Percentiles rank a stretch among this genome's conserved stretches.
Conservation (phyloP, 345 rosid genomes). For the Abelmoschus esculentus region DNA sequence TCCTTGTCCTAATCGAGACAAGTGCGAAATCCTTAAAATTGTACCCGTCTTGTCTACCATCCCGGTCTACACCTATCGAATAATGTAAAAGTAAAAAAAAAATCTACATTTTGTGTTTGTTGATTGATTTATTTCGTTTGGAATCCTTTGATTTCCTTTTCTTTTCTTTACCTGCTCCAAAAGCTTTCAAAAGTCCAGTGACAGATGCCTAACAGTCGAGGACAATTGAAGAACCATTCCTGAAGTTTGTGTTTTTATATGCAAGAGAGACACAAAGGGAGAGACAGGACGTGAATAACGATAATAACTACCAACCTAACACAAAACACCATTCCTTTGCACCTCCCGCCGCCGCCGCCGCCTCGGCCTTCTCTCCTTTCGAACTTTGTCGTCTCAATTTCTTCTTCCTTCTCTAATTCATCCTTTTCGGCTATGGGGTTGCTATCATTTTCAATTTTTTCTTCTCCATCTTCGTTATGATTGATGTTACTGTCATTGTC, state of each 20-base stretch:
- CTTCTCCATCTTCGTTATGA: background rate
- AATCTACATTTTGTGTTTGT: too few relatives aligned
- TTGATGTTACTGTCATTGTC: background rate
- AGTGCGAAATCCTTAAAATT: too few relatives aligned
- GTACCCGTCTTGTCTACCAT: too few relatives aligned
- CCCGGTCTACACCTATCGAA: too few relatives aligned
- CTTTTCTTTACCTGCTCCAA: background rate
- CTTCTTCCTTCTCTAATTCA: background rate
- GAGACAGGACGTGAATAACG: conserved; percentile 16
- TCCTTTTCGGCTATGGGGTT: background rate
- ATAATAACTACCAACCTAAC: conserved; percentile 17
- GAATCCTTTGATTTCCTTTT: too few relatives aligned
- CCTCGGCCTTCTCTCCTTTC: conserved; percentile 5
- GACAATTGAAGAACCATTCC: background rate
- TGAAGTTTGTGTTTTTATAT: background rate
- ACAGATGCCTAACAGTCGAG: background rate
- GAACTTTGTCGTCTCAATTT: background rate
- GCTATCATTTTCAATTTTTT: conserved; percentile 6
- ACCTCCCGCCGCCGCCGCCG: conserved; percentile 9
- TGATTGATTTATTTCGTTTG: too few relatives aligned
- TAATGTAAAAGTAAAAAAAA: too few relatives aligned
- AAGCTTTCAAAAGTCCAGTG: background rate
- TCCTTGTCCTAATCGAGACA: too few relatives aligned
- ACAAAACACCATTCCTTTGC: conserved; percentile 4
- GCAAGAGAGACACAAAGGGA: background rate